Conservation (phyloP, 495 filamentous ascomycete species). For the Aspergillus cavernicola region DNA sequence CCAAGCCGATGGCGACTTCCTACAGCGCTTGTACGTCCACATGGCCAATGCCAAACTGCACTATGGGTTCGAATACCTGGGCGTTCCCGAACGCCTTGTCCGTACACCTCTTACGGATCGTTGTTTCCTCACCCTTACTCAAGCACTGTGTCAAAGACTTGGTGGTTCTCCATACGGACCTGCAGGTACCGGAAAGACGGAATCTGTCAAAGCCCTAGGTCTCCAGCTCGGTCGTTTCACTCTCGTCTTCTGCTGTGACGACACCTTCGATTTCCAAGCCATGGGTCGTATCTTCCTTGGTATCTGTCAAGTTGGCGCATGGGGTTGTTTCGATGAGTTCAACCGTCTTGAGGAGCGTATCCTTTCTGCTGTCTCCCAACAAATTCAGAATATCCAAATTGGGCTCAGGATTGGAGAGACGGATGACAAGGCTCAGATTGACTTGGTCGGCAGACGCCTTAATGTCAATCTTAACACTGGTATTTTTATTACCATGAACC, state of each 20-base stretch:
- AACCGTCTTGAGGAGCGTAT: constrained; percentile 97
- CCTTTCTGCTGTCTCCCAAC: constrained; percentile 94
- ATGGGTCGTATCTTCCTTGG: constrained; percentile 99
- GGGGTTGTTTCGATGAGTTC: constrained; percentile 99
- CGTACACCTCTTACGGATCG: constrained; percentile 94
- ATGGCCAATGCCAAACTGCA: constrained; percentile 96
- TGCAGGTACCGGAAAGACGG: constrained; percentile 98
- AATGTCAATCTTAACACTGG: constrained; percentile 87
- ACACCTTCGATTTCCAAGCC: constrained; percentile 98
- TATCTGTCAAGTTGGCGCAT: constrained; percentile 98
- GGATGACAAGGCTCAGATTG: constrained; percentile 80
- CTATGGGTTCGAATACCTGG: constrained; percentile 97
- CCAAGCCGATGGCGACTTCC: constrained; percentile 69
- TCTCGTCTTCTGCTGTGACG: constrained; percentile 97
- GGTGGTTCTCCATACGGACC: constrained; percentile 97
- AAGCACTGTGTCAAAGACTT: constrained; percentile 89
- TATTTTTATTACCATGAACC: constrained; percentile 99
- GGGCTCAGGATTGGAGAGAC: constrained; percentile 77
- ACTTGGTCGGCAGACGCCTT: constrained; percentile 85
- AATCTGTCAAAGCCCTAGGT: constrained; percentile 96
- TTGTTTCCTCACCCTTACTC: constrained; percentile 95
- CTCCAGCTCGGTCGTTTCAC: constrained; percentile 96
- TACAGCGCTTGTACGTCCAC: constrained; percentile 81
- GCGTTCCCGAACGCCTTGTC: constrained; percentile 91
- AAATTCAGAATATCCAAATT: constrained; percentile 98